Evolutionary conservation across 1,284 basidiomycete genomes (phyloP).

Genomic region (Rhodotorula sp.): DNA sequence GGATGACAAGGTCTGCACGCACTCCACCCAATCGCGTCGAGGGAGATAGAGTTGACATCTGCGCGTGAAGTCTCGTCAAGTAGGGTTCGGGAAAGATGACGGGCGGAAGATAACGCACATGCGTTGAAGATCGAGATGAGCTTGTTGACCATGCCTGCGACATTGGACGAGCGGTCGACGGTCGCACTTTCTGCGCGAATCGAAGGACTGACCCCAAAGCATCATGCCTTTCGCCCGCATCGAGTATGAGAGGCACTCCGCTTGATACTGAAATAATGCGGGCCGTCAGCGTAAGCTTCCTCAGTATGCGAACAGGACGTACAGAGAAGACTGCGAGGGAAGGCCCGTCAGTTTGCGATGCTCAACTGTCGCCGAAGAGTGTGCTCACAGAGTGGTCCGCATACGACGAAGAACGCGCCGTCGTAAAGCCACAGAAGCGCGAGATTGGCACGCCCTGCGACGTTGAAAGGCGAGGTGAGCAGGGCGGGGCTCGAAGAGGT

Average conservation of each 20-base stretch:
- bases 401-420: conserved; percentile 10
- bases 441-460: neutral
- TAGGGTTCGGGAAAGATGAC: fast-evolving
- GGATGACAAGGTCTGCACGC: neutral
- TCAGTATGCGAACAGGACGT: too few relatives aligned
- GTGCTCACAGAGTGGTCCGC: conserved; percentile 10
- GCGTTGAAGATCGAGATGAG: conserved; percentile 32
- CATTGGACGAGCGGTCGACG: neutral
- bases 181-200: neutral
- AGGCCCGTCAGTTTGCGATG: neutral
- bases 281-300: neutral
- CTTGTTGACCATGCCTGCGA: conserved; percentile 21
- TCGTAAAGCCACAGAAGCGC: conserved; percentile 17
- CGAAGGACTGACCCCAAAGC: conserved; percentile 1
- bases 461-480: conserved; percentile 13
- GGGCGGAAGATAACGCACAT: neutral
- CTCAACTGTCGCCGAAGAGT: neutral
- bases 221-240: conserved; percentile 21
- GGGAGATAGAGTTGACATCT: conserved; percentile 36
- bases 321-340: conserved; percentile 16
- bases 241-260: conserved; percentile 14
- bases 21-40: conserved; percentile 34
- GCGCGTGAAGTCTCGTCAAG: neutral
- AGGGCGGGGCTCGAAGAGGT: conserved; percentile 32
- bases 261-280: neutral